A percentile compares a stretch with the other conserved stretches of the same genome.
Evolutionary conservation across 352 stramenopile genomes (phyloP).

Genomic region (Elongisporangium undulatum): DNA sequence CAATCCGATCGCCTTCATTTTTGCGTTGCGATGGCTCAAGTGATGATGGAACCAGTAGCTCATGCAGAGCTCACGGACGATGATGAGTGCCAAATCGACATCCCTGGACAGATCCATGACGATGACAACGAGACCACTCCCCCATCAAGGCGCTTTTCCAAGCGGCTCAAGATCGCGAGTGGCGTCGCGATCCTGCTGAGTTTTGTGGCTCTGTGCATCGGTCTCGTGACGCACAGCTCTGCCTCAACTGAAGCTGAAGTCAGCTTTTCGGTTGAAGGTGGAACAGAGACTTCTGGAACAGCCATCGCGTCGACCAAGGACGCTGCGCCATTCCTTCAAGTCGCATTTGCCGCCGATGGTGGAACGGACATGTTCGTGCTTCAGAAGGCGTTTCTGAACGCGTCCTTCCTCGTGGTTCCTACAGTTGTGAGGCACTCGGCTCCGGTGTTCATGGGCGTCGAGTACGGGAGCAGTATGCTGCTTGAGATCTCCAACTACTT

Average conservation of each 20-base stretch:
- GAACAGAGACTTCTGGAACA: background rate
- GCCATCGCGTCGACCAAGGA: background rate
- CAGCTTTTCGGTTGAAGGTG: background rate
- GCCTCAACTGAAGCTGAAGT: background rate
- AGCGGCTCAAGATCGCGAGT: background rate
- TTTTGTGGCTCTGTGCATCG: background rate
- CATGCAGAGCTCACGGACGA: constrained; percentile 10
- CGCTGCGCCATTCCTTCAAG: constrained; percentile 31
- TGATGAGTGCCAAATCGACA: constrained; percentile 26
- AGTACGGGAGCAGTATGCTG: constrained; percentile 43
- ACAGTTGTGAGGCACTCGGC: constrained; percentile 56
- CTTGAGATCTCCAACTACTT: constrained; percentile 55
- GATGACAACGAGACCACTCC: background rate
- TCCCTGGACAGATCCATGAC: constrained; percentile 3
- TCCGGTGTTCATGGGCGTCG: constrained; percentile 27
- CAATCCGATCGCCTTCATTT: background rate
- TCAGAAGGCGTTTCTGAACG: constrained; percentile 51
- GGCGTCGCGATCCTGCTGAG: background rate
- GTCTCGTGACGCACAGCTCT: background rate
- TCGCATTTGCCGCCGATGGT: constrained; percentile 21
- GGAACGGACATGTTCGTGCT: constrained; percentile 40
- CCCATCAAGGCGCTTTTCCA: background rate
- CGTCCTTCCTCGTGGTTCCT: constrained; percentile 67
- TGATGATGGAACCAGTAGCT: background rate
- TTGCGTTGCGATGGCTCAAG: background rate